Conservation (phyloP, 163 green algal genomes). For the Dunaliella salina region DNA sequence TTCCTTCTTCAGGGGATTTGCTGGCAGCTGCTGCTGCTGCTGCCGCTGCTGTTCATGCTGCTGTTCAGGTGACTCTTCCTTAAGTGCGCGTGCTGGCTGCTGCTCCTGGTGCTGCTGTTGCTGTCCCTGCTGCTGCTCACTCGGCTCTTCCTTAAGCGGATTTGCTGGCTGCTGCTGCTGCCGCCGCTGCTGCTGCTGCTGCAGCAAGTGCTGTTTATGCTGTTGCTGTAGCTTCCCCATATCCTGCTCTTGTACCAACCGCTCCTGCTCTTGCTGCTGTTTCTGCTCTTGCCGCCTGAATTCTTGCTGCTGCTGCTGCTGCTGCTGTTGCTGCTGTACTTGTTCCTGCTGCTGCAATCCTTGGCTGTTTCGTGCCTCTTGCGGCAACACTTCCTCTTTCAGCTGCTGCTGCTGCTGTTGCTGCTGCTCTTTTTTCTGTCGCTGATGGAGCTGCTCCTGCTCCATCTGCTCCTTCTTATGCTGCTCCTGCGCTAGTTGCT, state of each 20-base stretch:
- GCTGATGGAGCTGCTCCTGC: not conserved
- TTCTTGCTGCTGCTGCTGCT: not conserved
- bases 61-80: too few species aligned
- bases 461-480: not conserved
- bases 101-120: not conserved
- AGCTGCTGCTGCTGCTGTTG: conserved; percentile 3
- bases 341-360: not conserved
- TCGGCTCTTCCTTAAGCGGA: not conserved
- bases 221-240: too few species aligned
- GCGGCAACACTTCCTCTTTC: not conserved
- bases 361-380: not conserved
- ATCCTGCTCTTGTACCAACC: too few species aligned
- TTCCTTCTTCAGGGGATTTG: not conserved
- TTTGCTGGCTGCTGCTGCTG: too few species aligned
- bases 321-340: conserved; percentile 8
- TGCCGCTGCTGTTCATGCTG: too few species aligned
- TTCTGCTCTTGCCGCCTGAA: not conserved
- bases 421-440: not conserved
- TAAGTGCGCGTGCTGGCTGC: not conserved
- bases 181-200: too few species aligned
- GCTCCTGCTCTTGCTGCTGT: not conserved
- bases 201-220: too few species aligned
- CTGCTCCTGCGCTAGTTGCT: not conserved
- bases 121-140: not conserved
- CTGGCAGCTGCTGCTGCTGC: not conserved